phyloP scores from a whole-genome alignment of 2,329 filamentous ascomycete genomes.

The Stagonosporopsis chrysanthemi region DNA sequence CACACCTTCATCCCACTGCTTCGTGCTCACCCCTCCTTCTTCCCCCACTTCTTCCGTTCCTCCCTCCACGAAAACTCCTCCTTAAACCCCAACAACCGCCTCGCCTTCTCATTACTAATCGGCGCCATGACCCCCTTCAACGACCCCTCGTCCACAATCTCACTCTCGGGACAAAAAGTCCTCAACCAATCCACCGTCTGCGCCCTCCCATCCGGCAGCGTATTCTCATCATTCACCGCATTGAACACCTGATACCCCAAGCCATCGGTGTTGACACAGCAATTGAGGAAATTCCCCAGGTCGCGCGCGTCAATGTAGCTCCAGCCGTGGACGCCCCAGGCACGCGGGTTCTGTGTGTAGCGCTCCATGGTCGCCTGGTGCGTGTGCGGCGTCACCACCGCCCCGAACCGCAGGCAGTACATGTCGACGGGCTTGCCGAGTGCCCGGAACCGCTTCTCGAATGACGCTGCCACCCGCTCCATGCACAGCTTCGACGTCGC shows the following conservation, averaged over 20 bases:
- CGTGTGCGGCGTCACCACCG: constrained; percentile 65
- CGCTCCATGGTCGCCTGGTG: constrained; percentile 59
- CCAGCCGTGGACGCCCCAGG: constrained; percentile 65
- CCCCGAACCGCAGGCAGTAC: constrained; percentile 66
- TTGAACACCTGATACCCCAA: constrained; percentile 70
- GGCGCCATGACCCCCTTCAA: constrained; percentile 60
- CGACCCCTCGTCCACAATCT: constrained; percentile 61
- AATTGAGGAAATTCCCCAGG: constrained; percentile 65
- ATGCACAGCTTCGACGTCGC: constrained; percentile 66
- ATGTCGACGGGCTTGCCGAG: constrained; percentile 56
- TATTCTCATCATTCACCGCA: constrained; percentile 68
- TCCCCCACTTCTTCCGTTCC: constrained; percentile 18
- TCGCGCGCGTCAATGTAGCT: constrained; percentile 67
- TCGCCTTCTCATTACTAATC: constrained; percentile 66
- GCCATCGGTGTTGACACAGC: constrained; percentile 60
- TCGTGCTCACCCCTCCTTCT: not conserved
- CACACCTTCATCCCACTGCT: not conserved
- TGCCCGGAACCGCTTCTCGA: constrained; percentile 59
- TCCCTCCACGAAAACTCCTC: constrained; percentile 63
- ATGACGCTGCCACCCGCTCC: constrained; percentile 63
- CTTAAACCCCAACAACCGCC: constrained; percentile 62
- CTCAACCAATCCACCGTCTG: constrained; percentile 59
- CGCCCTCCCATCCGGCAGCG: constrained; percentile 45
- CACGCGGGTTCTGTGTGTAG: constrained; percentile 58
- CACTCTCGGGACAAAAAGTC: constrained; percentile 56